Evolutionary conservation across 2,329 filamentous ascomycete species (phyloP).

Genomic region (Clonostachys rhizophaga): DNA sequence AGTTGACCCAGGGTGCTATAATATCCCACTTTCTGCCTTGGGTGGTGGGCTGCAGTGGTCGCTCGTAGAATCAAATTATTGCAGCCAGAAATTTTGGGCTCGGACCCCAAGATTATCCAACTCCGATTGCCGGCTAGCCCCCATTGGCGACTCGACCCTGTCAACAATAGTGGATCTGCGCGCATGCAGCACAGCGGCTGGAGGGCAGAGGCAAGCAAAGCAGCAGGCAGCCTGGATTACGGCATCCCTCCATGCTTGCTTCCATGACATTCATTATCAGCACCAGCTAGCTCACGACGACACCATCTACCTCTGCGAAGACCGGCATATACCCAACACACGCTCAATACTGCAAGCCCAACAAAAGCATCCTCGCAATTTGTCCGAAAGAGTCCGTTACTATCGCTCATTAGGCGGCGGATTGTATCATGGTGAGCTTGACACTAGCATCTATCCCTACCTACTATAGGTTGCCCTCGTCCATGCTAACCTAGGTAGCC

Average conservation of each 20-base stretch:
- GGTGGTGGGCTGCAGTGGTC: background rate
- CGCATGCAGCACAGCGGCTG: too few relatives aligned
- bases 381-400: too few relatives aligned
- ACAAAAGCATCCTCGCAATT: too few relatives aligned
- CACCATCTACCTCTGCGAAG: slow-evolving; percentile 11
- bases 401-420: background rate
- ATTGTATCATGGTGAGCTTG: slow-evolving; percentile 33
- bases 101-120: slow-evolving; percentile 32
- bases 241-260: slow-evolving; percentile 18
- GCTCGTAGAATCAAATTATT: slow-evolving; percentile 2
- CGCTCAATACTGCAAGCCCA: too few relatives aligned
- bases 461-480: too few relatives aligned
- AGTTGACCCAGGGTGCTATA: too few relatives aligned
- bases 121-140: slow-evolving; percentile 7
- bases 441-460: too few relatives aligned
- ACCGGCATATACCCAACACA: background rate
- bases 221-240: slow-evolving; percentile 36
- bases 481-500: slow-evolving; percentile 51
- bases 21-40: slow-evolving; percentile 36
- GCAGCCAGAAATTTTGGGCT: slow-evolving; percentile 31
- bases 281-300: slow-evolving; percentile 10
- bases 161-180: too few relatives aligned
- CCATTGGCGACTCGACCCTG: too few relatives aligned
- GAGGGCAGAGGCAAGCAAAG: slow-evolving; percentile 2
- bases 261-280: slow-evolving; percentile 22